phyloP scores from a whole-genome alignment of 306 rosid genomes.

The Macrotyloma uniflorum region DNA sequence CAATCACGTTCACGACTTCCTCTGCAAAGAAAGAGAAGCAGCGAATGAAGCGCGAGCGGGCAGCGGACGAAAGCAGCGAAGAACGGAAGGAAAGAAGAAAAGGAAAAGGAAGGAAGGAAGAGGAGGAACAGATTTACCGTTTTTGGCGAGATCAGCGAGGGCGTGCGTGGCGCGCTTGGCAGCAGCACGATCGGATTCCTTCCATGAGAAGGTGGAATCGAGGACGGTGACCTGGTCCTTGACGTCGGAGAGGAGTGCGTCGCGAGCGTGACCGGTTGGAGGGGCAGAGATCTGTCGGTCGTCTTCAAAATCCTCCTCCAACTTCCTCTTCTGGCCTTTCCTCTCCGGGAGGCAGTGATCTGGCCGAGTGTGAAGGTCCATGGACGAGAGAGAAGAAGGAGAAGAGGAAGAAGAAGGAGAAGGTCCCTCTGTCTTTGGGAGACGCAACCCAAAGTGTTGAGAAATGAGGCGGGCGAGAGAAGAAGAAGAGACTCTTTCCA shows the following conservation, averaged over 20 bases:
- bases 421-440: neutral
- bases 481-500: conserved; percentile 23
- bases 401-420: neutral
- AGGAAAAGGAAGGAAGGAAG: neutral
- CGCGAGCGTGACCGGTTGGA: conserved; percentile 62
- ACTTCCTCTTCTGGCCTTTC: conserved; percentile 88
- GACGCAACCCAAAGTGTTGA: neutral
- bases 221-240: conserved; percentile 64
- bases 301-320: conserved; percentile 69
- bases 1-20: conserved; percentile 83
- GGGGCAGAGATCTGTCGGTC: conserved; percentile 61
- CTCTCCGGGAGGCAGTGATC: conserved; percentile 70
- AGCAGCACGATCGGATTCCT: conserved; percentile 72
- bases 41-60: neutral
- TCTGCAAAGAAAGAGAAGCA: conserved; percentile 44
- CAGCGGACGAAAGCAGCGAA: neutral
- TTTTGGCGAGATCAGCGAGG: conserved; percentile 88
- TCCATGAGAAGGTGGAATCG: conserved; percentile 65
- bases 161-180: conserved; percentile 88
- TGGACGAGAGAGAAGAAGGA: conserved; percentile 7
- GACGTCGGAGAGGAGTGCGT: conserved; percentile 63
- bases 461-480: conserved; percentile 3
- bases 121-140: conserved; percentile 49
- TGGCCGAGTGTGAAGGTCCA: conserved; percentile 63
- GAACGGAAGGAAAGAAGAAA: neutral